Evolutionary conservation across 352 stramenopile species (phyloP), one percentile per base, ranked within the genome.

Genomic region (Phytopythium montanum): DNA sequence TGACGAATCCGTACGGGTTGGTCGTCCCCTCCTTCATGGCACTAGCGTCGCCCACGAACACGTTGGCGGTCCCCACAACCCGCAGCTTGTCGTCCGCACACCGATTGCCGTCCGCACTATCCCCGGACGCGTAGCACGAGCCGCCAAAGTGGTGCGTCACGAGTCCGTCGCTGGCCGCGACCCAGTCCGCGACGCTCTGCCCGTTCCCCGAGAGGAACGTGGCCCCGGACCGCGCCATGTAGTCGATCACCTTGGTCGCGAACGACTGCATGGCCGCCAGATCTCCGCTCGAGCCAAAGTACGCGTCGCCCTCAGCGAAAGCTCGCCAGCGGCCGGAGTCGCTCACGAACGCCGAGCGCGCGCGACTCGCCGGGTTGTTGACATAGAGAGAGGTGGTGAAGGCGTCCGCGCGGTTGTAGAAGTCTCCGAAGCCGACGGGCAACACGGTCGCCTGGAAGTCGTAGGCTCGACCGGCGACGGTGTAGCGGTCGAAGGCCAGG

Each of bases 1-100:
- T 92, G 56, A 90, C 68, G 51, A 89, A 90, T 18, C 72, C 80
- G 60, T 86, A 90, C 56, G 79, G 81, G 60, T 87, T 90, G 26
- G 81, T 71, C 0, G 81, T 90, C 10, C 80, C 84, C 9, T 87
- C 79, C 9, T 66, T 65, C 80, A 87, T 87, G 13, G 76, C 66
- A 25, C 66, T 85, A 6, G 66, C 80, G 46, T 93, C 81, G 1
- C 64, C 70, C 18, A 93, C 65, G 48, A 87, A 91, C 25, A 90
- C 66, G 67, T 93, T 91, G 58, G 49, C 75, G 5, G 79, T 89
- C 25, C 80, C 83, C 16, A 89, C 28, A 7, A 92, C 77, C 0
- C 68, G 68, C 46, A 90, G 54, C 59, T 83, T 86, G 7, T 79
- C 64, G 34, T 90, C 83, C 0, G 79, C 80, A 33, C 79, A 90